phyloP scores from a whole-genome alignment of 202 grass and related monocot genomes.

The Setaria viridis region DNA sequence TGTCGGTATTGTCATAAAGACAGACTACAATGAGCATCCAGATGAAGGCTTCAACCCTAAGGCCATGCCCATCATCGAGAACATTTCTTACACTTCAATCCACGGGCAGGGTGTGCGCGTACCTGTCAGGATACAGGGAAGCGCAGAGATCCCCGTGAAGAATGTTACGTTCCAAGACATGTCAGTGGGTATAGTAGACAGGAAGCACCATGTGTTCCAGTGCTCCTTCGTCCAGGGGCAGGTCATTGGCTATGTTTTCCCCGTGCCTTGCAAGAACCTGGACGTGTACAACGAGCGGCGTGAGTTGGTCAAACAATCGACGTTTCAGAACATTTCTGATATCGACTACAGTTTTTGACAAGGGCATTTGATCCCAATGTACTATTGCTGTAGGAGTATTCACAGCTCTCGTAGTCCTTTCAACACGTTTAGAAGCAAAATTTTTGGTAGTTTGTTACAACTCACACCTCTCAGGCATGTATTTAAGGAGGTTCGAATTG shows the following conservation, averaged over 20 bases:
- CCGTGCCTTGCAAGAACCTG: conserved; percentile 79
- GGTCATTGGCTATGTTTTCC: conserved; percentile 76
- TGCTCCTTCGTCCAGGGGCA: conserved; percentile 86
- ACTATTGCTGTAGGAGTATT: conserved; percentile 43
- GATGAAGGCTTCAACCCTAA: conserved; percentile 68
- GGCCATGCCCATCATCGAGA: conserved; percentile 65
- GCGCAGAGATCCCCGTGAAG: conserved; percentile 69
- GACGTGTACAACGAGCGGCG: conserved; percentile 69
- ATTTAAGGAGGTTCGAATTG: conserved; percentile 42
- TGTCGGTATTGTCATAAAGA: conserved; percentile 86
- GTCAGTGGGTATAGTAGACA: conserved; percentile 73
- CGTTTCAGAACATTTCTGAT: conserved; percentile 69
- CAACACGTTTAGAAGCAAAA: conserved; percentile 13
- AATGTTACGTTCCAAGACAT: conserved; percentile 78
- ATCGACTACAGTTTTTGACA: conserved; percentile 84
- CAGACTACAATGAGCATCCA: conserved; percentile 92
- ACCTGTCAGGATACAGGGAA: conserved; percentile 84
- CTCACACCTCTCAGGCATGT: conserved; percentile 29
- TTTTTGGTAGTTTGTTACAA: conserved; percentile 45
- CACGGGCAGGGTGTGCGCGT: conserved; percentile 71
- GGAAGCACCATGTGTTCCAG: conserved; percentile 83
- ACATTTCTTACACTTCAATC: conserved; percentile 82
- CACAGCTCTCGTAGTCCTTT: conserved; percentile 26
- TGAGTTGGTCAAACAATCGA: conserved; percentile 68
- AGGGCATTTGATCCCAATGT: conserved; percentile 13